Conservation (phyloP, 495 filamentous ascomycete genomes). For the Astrothelium macrocarpum region DNA sequence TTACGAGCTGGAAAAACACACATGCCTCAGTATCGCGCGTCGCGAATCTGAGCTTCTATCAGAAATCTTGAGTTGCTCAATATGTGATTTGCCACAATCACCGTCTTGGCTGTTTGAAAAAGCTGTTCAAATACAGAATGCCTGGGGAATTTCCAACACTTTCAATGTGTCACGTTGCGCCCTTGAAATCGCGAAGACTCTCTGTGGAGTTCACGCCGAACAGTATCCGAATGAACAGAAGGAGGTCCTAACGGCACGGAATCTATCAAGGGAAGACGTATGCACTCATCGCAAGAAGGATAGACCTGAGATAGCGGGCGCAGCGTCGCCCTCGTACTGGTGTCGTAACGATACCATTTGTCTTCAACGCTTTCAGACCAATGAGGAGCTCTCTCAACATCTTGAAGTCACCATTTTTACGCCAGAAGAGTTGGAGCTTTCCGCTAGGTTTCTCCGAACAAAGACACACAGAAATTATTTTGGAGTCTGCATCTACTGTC, state of each 20-base stretch:
- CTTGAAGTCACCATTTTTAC: neutral
- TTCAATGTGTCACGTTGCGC: neutral
- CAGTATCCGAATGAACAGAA: neutral
- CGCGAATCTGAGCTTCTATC: neutral
- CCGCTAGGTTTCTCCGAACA: neutral
- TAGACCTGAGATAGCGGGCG: neutral
- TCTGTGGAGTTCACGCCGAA: neutral
- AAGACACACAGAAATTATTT: neutral
- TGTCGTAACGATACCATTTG: neutral
- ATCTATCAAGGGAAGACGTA: neutral
- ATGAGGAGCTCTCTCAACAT: neutral
- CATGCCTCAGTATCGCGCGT: neutral
- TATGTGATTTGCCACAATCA: neutral
- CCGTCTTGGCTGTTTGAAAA: neutral
- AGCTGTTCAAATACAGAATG: neutral
- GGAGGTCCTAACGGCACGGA: neutral
- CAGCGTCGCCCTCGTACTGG: neutral
- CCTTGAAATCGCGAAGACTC: neutral
- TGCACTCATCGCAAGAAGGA: neutral
- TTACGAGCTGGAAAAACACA: neutral
- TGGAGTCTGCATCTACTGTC: neutral
- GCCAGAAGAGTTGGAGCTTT: neutral
- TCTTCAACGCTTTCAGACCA: neutral
- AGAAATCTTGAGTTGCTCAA: neutral
- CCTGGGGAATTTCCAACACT: neutral